These are phyloP conservation scores for Neurospora intermedia DNA, from an alignment of 495 filamentous ascomycete genomes.

Conservation along the genomic window DNA sequence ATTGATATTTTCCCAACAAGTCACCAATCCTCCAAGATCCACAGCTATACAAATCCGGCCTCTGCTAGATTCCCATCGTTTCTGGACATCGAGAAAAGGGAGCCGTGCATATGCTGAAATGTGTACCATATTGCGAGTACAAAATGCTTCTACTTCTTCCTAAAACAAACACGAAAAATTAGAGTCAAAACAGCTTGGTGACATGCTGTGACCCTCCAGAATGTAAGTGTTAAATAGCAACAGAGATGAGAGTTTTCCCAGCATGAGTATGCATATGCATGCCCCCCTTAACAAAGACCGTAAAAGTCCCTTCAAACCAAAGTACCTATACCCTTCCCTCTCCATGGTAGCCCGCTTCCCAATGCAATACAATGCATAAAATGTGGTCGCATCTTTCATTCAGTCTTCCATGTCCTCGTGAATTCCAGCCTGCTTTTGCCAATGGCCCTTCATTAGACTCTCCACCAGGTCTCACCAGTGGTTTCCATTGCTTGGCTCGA, in stretches of 20 bases:
- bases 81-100: background rate
- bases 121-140: background rate
- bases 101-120: background rate
- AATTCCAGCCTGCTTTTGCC: background rate
- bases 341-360: background rate
- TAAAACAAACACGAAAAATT: background rate
- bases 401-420: background rate
- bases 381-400: background rate
- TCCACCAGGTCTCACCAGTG: background rate
- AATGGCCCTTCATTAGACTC: background rate
- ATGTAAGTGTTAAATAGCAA: background rate
- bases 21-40: background rate
- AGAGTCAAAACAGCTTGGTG: background rate
- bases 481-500: background rate
- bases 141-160: background rate
- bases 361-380: background rate
- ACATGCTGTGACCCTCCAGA: background rate
- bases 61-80: background rate
- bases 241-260: background rate
- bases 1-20: background rate
- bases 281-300: background rate
- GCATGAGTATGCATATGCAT: background rate
- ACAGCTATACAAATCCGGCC: background rate
- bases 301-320: background rate
- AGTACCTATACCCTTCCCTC: background rate